Evolutionary conservation across 2,329 filamentous ascomycete species (phyloP).

Genomic region (Balansia obtecta): DNA sequence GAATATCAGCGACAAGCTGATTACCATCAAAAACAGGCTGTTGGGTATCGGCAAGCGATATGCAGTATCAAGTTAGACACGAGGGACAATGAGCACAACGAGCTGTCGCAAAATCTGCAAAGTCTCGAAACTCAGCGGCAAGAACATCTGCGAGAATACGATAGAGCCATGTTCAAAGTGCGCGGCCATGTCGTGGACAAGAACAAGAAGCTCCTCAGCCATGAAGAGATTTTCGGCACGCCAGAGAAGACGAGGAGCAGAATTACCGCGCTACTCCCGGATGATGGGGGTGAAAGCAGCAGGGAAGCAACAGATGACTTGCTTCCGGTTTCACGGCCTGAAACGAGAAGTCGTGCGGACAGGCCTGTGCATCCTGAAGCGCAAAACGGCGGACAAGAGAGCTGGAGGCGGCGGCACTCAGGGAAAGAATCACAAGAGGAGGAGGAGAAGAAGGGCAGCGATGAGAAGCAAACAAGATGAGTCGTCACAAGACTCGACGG

Average conservation of each 20-base stretch:
- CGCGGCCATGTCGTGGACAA: slow-evolving; percentile 15
- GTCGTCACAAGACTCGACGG: background rate
- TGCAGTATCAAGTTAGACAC: slow-evolving; percentile 13
- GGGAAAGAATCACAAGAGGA: background rate
- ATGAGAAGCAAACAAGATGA: background rate
- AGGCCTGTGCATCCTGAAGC: background rate
- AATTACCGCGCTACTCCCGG: slow-evolving; percentile 2
- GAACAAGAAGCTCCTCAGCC: slow-evolving; percentile 17
- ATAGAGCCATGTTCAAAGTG: slow-evolving; percentile 15
- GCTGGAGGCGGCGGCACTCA: background rate
- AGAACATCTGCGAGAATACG: slow-evolving; percentile 15
- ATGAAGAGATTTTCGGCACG: slow-evolving; percentile 17
- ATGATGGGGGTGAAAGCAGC: background rate
- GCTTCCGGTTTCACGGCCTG: background rate
- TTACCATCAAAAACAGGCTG: slow-evolving; percentile 19
- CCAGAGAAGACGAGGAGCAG: slow-evolving; percentile 10
- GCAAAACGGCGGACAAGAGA: background rate
- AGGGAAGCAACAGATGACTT: background rate
- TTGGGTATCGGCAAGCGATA: slow-evolving; percentile 14
- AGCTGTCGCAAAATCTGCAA: slow-evolving; percentile 3
- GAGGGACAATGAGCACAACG: background rate
- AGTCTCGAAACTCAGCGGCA: slow-evolving; percentile 14
- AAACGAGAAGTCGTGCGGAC: background rate
- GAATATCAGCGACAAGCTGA: slow-evolving; percentile 16
- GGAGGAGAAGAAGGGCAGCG: background rate